Conservation (phyloP, 192 early-diverging fungal species). For the Coemansia sp. region DNA sequence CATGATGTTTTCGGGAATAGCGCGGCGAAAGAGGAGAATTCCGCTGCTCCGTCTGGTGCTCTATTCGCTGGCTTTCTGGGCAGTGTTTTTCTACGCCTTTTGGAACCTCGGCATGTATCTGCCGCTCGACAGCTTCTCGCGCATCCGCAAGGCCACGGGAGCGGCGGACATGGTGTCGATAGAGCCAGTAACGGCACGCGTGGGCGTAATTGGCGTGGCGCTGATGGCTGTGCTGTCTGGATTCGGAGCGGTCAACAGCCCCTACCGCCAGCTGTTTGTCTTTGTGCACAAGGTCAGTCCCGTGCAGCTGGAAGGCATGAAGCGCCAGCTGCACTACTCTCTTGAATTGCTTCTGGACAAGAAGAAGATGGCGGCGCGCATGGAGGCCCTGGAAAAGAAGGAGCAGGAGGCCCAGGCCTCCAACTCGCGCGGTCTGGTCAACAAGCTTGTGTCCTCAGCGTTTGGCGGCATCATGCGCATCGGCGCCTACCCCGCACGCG, state of each 20-base stretch:
- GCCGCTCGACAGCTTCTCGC: constrained; percentile 57
- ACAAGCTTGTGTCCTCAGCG: constrained; percentile 26
- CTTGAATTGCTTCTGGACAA: constrained; percentile 67
- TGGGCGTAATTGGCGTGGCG: constrained; percentile 88
- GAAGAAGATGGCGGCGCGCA: constrained; percentile 60
- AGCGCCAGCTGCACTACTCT: constrained; percentile 69
- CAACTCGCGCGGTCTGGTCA: constrained; percentile 11
- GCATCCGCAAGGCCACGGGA: constrained; percentile 41
- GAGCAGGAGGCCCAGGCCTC: constrained; percentile 10
- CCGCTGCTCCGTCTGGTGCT: constrained; percentile 34
- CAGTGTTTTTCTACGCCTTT: constrained; percentile 61
- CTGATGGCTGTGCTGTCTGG: constrained; percentile 92
- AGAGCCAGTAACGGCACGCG: constrained; percentile 76
- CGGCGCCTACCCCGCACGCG: constrained; percentile 13
- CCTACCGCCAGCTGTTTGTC: constrained; percentile 80
- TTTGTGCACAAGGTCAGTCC: constrained; percentile 68
- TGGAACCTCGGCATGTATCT: constrained; percentile 62
- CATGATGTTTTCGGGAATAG: constrained; percentile 53
- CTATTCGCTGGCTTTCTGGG: constrained; percentile 47
- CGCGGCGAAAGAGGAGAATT: constrained; percentile 24
- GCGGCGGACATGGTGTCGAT: constrained; percentile 55
- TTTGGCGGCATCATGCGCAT: constrained; percentile 31
- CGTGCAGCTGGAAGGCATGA: constrained; percentile 58
- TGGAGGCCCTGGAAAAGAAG: constrained; percentile 33
- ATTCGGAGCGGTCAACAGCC: constrained; percentile 91